phyloP scores from a whole-genome alignment of 192 early-diverging fungal genomes.

The Rhizophagus clarus region DNA sequence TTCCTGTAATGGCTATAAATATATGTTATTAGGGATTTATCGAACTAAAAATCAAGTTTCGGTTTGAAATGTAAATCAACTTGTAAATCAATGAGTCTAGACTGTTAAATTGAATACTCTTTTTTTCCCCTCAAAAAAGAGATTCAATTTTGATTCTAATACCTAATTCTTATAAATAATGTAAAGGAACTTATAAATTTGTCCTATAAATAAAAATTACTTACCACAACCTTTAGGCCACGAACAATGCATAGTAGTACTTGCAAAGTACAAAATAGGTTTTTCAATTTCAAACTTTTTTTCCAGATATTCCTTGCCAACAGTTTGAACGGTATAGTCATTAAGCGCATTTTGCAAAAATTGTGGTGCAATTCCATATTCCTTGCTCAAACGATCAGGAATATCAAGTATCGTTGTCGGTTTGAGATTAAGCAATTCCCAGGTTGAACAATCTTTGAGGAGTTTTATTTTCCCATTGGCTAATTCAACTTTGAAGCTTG shows the following conservation, averaged over 20 bases:
- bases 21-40: no score
- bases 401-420: background rate
- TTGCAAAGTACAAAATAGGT: background rate
- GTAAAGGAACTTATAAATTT: no score
- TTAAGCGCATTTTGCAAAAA: background rate
- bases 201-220: background rate
- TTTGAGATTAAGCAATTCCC: slow-evolving; percentile 6
- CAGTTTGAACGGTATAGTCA: background rate
- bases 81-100: no score
- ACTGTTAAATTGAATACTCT: no score
- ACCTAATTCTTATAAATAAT: no score
- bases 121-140: no score
- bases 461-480: background rate
- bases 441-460: background rate
- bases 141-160: no score
- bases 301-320: background rate
- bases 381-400: background rate
- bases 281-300: background rate
- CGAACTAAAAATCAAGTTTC: no score
- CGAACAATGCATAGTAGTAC: background rate
- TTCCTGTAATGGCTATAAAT: background rate
- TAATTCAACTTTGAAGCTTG: slow-evolving; percentile 1
- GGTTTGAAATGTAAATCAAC: no score
- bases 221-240: slow-evolving; percentile 4
- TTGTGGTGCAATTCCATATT: background rate